Percentiles rank a stretch among this genome's conserved stretches.
Conservation (phyloP, 2,329 filamentous ascomycete genomes). For the Penicillium sp. region DNA sequence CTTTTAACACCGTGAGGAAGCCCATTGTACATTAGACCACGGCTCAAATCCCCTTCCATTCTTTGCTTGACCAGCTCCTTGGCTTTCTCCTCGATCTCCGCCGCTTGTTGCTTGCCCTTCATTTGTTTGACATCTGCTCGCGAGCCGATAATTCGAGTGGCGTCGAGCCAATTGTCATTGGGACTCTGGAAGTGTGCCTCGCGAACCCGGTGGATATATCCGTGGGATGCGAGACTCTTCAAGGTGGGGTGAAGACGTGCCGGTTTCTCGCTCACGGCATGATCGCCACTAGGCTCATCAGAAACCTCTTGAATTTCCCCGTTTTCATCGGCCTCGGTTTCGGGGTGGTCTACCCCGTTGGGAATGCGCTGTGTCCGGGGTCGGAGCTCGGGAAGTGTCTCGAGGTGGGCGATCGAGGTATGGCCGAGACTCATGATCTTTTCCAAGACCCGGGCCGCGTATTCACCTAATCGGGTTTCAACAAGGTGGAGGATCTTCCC, state of each 20-base stretch:
- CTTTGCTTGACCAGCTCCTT: slow-evolving; percentile 33
- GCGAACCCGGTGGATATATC: slow-evolving; percentile 40
- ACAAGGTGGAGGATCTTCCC: slow-evolving; percentile 78
- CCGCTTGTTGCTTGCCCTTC: slow-evolving; percentile 41
- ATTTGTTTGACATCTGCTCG: slow-evolving; percentile 32
- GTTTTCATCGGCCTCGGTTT: slow-evolving; percentile 20
- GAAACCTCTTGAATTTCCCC: slow-evolving; percentile 42
- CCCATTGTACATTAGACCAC: slow-evolving; percentile 31
- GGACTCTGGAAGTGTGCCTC: slow-evolving; percentile 43
- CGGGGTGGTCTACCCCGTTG: slow-evolving; percentile 27
- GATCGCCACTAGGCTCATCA: slow-evolving; percentile 27
- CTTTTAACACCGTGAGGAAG: slow-evolving; percentile 36
- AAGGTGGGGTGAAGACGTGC: slow-evolving; percentile 38
- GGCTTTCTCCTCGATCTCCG: slow-evolving; percentile 31
- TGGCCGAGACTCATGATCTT: slow-evolving; percentile 74
- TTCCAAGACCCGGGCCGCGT: slow-evolving; percentile 69
- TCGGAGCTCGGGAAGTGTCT: slow-evolving; percentile 37
- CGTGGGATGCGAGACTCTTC: slow-evolving; percentile 40
- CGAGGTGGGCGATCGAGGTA: slow-evolving; percentile 53
- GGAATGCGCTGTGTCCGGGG: slow-evolving; percentile 17
- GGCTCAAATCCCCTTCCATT: slow-evolving; percentile 36
- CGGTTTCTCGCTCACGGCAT: slow-evolving; percentile 19
- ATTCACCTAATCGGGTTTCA: slow-evolving; percentile 67
- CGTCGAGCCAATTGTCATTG: slow-evolving; percentile 40
- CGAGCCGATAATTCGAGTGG: slow-evolving; percentile 32